Evolutionary conservation across 805 yeast genomes (phyloP).

Genomic region (Candida lessepsii): DNA sequence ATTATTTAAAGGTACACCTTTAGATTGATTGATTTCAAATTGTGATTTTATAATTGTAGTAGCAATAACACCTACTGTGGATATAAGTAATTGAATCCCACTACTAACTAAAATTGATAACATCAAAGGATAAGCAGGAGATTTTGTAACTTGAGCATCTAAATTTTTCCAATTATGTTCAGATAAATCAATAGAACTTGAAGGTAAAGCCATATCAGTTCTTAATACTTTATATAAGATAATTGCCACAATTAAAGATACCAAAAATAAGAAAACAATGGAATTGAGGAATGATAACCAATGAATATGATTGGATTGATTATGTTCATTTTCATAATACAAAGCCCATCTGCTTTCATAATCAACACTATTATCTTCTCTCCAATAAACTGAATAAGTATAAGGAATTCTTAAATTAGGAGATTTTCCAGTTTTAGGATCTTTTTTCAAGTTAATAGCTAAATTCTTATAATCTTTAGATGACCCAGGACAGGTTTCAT

Average conservation of each 20-base stretch:
- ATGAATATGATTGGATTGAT: conserved; percentile 53
- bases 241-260: conserved; percentile 63
- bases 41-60: conserved; percentile 44
- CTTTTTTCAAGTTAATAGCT: conserved; percentile 45
- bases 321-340: conserved; percentile 57
- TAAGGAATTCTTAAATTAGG: conserved; percentile 56
- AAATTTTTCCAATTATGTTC: conserved; percentile 49
- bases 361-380: conserved; percentile 67
- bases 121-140: conserved; percentile 48
- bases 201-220: conserved; percentile 21
- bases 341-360: conserved; percentile 74
- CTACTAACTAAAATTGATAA: conserved; percentile 63
- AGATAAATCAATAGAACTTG: conserved; percentile 7
- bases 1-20: conserved; percentile 53
- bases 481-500: conserved; percentile 72
- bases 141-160: conserved; percentile 50
- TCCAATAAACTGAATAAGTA: conserved; percentile 85
- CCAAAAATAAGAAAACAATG: conserved; percentile 57
- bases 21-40: conserved; percentile 17
- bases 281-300: conserved; percentile 79
- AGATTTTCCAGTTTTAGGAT: conserved; percentile 20
- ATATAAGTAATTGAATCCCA: conserved; percentile 71
- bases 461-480: conserved; percentile 57
- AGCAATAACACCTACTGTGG: conserved; percentile 58
- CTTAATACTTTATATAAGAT: conserved; percentile 57